A percentile compares a stretch with the other conserved stretches of the same genome.
These are phyloP conservation scores for Sporobolomyces roseus DNA, from an alignment of 768 basidiomycete genomes.

Conservation along the genomic window DNA sequence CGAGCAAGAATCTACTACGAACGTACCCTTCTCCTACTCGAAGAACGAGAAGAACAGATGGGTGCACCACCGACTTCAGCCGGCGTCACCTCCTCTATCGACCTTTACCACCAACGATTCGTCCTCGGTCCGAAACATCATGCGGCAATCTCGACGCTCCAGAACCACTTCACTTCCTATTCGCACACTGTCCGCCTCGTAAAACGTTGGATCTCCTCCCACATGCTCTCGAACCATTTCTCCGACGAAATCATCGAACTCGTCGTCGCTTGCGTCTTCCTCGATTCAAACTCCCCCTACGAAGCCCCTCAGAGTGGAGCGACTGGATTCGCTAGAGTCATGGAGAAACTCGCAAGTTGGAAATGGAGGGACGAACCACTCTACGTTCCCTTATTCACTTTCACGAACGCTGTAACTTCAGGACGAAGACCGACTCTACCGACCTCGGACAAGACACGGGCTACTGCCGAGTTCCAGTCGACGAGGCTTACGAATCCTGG, in stretches of 20 bases:
- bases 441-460: constrained; percentile 43
- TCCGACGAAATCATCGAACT: constrained; percentile 77
- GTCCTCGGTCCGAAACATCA: constrained; percentile 80
- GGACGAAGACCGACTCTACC: constrained; percentile 47
- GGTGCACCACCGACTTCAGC: constrained; percentile 54
- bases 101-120: constrained; percentile 64
- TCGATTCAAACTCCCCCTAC: constrained; percentile 53
- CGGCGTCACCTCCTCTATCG: constrained; percentile 28
- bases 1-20: constrained; percentile 78
- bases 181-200: constrained; percentile 78
- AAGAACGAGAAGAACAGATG: constrained; percentile 58
- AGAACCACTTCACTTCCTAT: constrained; percentile 73
- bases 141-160: constrained; percentile 69
- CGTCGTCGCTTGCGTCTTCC: constrained; percentile 72
- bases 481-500: constrained; percentile 48
- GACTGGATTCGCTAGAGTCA: constrained; percentile 60
- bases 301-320: constrained; percentile 67
- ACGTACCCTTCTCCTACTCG: constrained; percentile 72
- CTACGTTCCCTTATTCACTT: constrained; percentile 66
- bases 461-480: constrained; percentile 48
- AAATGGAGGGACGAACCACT: constrained; percentile 60
- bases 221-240: constrained; percentile 71
- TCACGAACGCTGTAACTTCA: constrained; percentile 46
- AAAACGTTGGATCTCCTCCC: constrained; percentile 87
- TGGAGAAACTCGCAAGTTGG: constrained; percentile 72